Base-by-base conservation (phyloP, 176 grass and related monocot species). In the Panicum miliaceum region DNA sequence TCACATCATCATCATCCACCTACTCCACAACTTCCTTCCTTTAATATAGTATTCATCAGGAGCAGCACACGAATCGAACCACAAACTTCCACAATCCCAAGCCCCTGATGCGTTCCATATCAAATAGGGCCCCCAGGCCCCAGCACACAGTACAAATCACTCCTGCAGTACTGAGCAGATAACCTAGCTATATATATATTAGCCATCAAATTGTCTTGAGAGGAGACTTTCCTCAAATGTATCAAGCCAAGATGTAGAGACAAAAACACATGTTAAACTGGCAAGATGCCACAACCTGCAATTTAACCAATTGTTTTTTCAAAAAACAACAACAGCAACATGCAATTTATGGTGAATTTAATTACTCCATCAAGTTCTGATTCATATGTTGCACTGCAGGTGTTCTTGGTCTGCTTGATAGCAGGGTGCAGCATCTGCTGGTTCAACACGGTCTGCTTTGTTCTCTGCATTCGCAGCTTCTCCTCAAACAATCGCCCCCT, bases 361-460 rank as follows among this genome's bases (percentile, higher is more conserved):
- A 40, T 3, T 41, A n/a, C 42, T 61, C 5, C 14, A 84, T 11
- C 5, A 3, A 18, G 48, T 46, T 71, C 65, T 38, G 54, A 77
- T 50, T 37, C n/a, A 34, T 29, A 51, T 73, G 48, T 34, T 66
- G 11, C 58, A 0, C 32, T 63, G 84, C 87, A 98, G 96, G 89
- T 98, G 53, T 98, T 98, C 74, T 73, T 98, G 25, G 22, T 90
- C 36, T 95, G 96, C 80, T 60, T 98, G 47, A 19, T 95, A 40
- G 96, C 93, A 22, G 93, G 96, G 19, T 98, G 91, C 85, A 95
- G 91, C 87, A 98, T 98, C 68, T 92, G 87, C 66, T 98, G 96
- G 96, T 98, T 98, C 96, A 98, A 98, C 89, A 98, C 96, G 0
- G 89, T 98, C 43, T 98, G 96, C 85, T 98, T 98, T 22, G 91